phyloP scores from a whole-genome alignment of 2,329 filamentous ascomycete genomes.

The Cladosporium velox region DNA sequence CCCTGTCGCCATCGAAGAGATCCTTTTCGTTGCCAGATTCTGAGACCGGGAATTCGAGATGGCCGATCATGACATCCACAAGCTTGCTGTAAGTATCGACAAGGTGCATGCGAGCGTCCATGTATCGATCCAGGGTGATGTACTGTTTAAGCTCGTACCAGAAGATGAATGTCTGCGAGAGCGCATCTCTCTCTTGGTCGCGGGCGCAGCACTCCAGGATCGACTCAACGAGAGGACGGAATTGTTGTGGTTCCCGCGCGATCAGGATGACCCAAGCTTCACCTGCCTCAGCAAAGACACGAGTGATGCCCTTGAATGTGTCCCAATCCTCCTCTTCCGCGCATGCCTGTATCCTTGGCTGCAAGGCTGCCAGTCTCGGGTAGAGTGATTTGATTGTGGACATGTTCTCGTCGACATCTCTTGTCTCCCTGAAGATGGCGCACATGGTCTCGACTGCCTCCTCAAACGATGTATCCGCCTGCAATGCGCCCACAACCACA shows the following conservation, averaged over 20 bases:
- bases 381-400: slow-evolving; percentile 80
- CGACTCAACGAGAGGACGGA: slow-evolving; percentile 81
- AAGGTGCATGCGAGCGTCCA: slow-evolving; percentile 73
- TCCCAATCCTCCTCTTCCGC: slow-evolving; percentile 82
- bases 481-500: slow-evolving; percentile 75
- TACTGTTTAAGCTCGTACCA: slow-evolving; percentile 99
- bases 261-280: slow-evolving; percentile 94
- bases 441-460: slow-evolving; percentile 91
- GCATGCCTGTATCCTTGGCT: slow-evolving; percentile 72
- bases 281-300: slow-evolving; percentile 88
- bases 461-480: slow-evolving; percentile 76
- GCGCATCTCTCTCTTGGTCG: slow-evolving; percentile 86
- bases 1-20: slow-evolving; percentile 91
- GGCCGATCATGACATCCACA: slow-evolving; percentile 88
- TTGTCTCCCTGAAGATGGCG: slow-evolving; percentile 86
- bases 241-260: slow-evolving; percentile 77
- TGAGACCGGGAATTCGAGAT: slow-evolving; percentile 81
- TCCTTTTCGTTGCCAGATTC: slow-evolving; percentile 75
- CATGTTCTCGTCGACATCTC: slow-evolving; percentile 88
- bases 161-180: slow-evolving; percentile 92
- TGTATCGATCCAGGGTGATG: slow-evolving; percentile 85
- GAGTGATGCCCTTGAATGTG: slow-evolving; percentile 81
- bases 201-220: slow-evolving; percentile 88
- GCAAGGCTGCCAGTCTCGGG: slow-evolving; percentile 74
- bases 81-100: slow-evolving; percentile 83